Evolutionary conservation across 352 stramenopile genomes (phyloP).

Genomic region (Globisporangium uncinulatum): DNA sequence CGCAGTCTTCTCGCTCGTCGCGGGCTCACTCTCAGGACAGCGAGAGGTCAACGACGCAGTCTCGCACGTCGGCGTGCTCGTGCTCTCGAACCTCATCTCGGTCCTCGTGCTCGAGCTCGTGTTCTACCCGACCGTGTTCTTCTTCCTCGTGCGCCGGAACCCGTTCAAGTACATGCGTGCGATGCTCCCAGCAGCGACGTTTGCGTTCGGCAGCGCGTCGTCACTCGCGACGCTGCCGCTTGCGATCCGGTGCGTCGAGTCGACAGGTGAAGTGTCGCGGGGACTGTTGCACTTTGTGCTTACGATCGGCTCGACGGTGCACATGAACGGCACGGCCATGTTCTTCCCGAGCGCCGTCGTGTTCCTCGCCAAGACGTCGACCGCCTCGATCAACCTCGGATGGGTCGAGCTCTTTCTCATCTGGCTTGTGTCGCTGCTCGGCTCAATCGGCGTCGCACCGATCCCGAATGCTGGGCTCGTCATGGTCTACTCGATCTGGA

Average conservation of each 20-base stretch:
- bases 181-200: conserved; percentile 57
- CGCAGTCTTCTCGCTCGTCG: conserved; percentile 65
- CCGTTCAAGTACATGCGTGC: conserved; percentile 53
- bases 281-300: conserved; percentile 61
- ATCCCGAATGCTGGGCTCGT: conserved; percentile 68
- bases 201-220: conserved; percentile 60
- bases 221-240: conserved; percentile 63
- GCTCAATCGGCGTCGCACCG: conserved; percentile 51
- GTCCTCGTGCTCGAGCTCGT: conserved; percentile 44
- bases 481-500: conserved; percentile 74
- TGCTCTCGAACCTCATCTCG: conserved; percentile 44
- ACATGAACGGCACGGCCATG: conserved; percentile 79
- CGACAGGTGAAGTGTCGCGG: conserved; percentile 48
- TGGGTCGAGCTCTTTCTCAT: conserved; percentile 51
- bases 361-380: conserved; percentile 55
- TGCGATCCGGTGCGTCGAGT: conserved; percentile 60
- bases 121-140: conserved; percentile 52
- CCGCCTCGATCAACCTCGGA: conserved; percentile 27
- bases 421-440: conserved; percentile 52
- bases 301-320: conserved; percentile 58
- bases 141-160: conserved; percentile 35
- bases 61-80: conserved; percentile 46
- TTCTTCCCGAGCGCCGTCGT: conserved; percentile 65
- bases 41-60: conserved; percentile 33
- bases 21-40: conserved; percentile 49